phyloP scores from a whole-genome alignment of 139 green algal genomes.

The Micromonas pusilla region DNA sequence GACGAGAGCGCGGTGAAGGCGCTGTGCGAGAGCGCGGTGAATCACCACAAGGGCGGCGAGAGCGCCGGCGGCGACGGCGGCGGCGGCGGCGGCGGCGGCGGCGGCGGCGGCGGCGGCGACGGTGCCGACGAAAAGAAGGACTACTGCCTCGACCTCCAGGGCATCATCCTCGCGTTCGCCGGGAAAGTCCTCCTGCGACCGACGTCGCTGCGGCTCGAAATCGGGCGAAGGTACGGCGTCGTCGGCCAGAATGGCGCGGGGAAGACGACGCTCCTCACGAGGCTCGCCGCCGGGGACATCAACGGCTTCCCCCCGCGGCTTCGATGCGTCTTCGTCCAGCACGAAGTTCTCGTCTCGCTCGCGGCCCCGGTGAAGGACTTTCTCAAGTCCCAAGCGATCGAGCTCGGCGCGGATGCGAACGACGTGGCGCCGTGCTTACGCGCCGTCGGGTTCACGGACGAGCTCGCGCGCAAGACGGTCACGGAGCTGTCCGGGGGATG shows the following conservation, averaged over 20 bases:
- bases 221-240: constrained; percentile 29
- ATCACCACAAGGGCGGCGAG: not conserved
- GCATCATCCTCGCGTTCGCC: constrained; percentile 29
- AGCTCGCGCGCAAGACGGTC: constrained; percentile 23
- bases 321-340: constrained; percentile 41
- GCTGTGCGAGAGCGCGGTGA: not conserved
- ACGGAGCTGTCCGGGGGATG: constrained; percentile 44
- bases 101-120: not conserved
- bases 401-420: constrained; percentile 43
- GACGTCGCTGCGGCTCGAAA: constrained; percentile 22
- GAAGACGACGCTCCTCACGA: constrained; percentile 37
- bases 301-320: constrained; percentile 31
- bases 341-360: constrained; percentile 38
- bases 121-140: too few species aligned
- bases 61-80: too few species aligned
- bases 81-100: not conserved
- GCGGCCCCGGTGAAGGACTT: constrained; percentile 43
- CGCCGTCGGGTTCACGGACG: not conserved
- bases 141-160: constrained; percentile 19
- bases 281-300: constrained; percentile 31
- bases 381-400: constrained; percentile 40
- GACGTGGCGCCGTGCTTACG: constrained; percentile 27
- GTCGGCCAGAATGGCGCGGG: constrained; percentile 37
- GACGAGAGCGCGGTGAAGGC: not conserved
- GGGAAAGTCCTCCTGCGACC: constrained; percentile 23